Evolutionary conservation across 768 basidiomycete genomes (phyloP), one percentile per base, ranked within the genome.

Genomic region (Amanita thiersii): DNA sequence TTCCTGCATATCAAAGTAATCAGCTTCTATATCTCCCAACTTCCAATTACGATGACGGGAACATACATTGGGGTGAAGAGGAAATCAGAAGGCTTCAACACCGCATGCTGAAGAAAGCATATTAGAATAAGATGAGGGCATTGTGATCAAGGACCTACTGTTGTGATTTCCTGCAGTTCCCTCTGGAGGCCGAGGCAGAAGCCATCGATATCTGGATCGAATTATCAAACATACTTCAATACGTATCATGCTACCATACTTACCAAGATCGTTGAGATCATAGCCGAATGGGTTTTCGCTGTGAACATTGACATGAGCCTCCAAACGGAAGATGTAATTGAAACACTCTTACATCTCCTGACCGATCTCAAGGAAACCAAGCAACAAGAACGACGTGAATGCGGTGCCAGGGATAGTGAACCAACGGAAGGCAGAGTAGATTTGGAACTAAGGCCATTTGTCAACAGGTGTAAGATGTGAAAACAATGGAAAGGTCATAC

Each of bases 281-380:
- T 80, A 81, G 51, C 74, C 72, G 68, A 81, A 80, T 0, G 79
- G 78, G 51, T 80, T 79, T 56, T 80, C 78, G 50, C 77, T 79
- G 8, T 17, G 31, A 12, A 28, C 18, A 37, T 47, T 23, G 9
- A 14, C 4, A 2, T n/a, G 6, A 44, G n/a, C 5, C 9, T 30
- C 5, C 29, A 30, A 14, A 7, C 33, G 15, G 6, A 9, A 7
- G 15, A 23, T 11, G 23, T 11, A 30, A 8, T 19, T 3, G 19
- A 7, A 11, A 15, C 26, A 28, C 6, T 50, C 63, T 14, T 43
- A 72, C 77, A 79, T 80, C 52, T 80, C 78, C 52, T 79, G 76
- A 15, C 79, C 77, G 40, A 80, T 80, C 52, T 81, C 78, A 19
- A 82, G 66, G 69, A 82, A 80, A 26, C 79, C 79, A 24, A 79